Evolutionary conservation across 768 basidiomycete species (phyloP).

Genomic region (Lentinula guzmanii): DNA sequence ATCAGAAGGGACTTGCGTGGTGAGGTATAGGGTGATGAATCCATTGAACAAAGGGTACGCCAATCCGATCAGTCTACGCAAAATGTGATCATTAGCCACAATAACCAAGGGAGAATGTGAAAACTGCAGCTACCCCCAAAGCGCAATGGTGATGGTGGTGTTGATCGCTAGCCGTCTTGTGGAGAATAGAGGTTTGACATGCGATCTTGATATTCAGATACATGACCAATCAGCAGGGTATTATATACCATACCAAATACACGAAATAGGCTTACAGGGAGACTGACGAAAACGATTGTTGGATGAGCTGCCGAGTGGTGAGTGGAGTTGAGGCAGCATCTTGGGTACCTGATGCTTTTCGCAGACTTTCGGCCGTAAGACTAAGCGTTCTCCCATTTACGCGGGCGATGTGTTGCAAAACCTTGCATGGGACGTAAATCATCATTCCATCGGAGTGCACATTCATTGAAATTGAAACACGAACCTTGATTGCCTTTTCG

Average conservation of each 20-base stretch:
- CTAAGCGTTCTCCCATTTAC: conserved; percentile 39
- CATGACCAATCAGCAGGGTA: background rate
- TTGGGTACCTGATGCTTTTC: conserved; percentile 18
- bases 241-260: background rate
- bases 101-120: background rate
- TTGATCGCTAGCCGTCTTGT: conserved; percentile 36
- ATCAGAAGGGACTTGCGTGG: conserved; percentile 20
- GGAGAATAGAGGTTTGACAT: conserved; percentile 44
- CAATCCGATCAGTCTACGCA: conserved; percentile 37
- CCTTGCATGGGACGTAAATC: conserved; percentile 19
- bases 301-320: conserved; percentile 23
- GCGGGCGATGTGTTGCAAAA: conserved; percentile 41
- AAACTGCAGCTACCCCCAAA: conserved; percentile 38
- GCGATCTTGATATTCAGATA: conserved; percentile 25
- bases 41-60: conserved; percentile 49
- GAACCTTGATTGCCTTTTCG: conserved; percentile 43
- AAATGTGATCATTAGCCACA: background rate
- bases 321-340: conserved; percentile 11
- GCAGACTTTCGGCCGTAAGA: conserved; percentile 40
- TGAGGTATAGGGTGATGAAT: conserved; percentile 46
- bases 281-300: conserved; percentile 27
- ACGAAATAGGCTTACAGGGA: conserved; percentile 28
- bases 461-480: background rate
- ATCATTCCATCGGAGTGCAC: background rate
- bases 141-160: conserved; percentile 39